phyloP scores from a whole-genome alignment of 306 rosid species.

The Prunus davidiana region DNA sequence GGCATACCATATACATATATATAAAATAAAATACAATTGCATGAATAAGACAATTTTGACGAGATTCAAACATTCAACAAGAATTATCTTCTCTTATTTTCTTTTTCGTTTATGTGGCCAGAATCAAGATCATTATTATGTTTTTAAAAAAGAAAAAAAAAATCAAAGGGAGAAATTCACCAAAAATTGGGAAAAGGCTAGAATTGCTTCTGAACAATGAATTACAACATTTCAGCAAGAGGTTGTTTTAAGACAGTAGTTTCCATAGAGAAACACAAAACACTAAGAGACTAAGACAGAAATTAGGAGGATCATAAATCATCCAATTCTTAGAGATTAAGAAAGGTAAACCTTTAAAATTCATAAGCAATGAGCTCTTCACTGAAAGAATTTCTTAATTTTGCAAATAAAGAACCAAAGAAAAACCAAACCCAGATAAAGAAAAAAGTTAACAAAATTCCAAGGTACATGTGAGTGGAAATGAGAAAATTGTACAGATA shows the following conservation, averaged over 20 bases:
- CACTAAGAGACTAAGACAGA: neutral
- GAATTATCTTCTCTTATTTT: neutral
- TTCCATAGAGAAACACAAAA: neutral
- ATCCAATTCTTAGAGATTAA: neutral
- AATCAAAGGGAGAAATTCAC: neutral
- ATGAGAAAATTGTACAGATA: neutral
- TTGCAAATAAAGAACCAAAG: slow-evolving; percentile 5
- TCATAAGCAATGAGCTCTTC: neutral
- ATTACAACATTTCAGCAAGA: slow-evolving; percentile 4
- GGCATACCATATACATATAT: slow-evolving; percentile 18
- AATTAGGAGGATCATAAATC: neutral
- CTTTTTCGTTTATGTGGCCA: neutral
- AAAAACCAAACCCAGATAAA: neutral
- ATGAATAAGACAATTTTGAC: slow-evolving; percentile 38
- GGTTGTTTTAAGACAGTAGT: neutral
- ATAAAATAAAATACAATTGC: slow-evolving; percentile 21
- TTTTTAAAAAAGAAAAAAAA: neutral
- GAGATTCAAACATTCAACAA: slow-evolving; percentile 2
- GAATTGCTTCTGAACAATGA: neutral
- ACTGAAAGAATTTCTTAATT: neutral
- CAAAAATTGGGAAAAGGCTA: neutral
- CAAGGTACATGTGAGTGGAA: neutral
- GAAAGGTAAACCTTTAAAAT: neutral
- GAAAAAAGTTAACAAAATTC: neutral
- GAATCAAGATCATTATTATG: neutral